A percentile compares a stretch with the other conserved stretches of the same genome.
phyloP scores from a whole-genome alignment of 2,329 filamentous ascomycete species.

The Talaromyces sp. region DNA sequence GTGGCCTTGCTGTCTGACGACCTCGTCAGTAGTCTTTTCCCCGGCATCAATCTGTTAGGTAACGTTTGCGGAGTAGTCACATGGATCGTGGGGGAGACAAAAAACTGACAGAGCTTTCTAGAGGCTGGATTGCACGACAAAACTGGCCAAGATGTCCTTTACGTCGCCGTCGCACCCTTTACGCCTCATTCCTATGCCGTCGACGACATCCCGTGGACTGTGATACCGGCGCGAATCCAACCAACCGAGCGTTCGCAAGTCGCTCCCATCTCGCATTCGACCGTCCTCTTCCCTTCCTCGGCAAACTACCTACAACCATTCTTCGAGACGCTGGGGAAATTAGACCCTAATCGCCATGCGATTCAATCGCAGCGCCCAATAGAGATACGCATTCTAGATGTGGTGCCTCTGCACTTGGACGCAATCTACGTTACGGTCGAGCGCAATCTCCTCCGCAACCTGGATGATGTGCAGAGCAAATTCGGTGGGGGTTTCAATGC shows the following conservation, averaged over 20 bases:
- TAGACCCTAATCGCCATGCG: conserved; percentile 70
- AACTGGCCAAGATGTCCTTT: conserved; percentile 30
- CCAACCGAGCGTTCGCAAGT: conserved; percentile 46
- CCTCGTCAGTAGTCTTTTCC: conserved; percentile 76
- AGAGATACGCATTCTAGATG: conserved; percentile 78
- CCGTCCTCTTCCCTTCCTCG: conserved; percentile 69
- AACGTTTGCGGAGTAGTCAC: conserved; percentile 12
- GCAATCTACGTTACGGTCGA: conserved; percentile 85
- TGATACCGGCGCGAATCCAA: conserved; percentile 66
- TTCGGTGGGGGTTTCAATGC: conserved; percentile 64
- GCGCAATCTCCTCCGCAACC: conserved; percentile 68
- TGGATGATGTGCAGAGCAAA: conserved; percentile 77
- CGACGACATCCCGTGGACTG: conserved; percentile 71
- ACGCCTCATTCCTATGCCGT: conserved; percentile 38
- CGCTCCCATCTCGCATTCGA: conserved; percentile 65
- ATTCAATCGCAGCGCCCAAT: conserved; percentile 71
- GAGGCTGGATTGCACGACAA: conserved; percentile 16
- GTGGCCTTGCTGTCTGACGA: conserved; percentile 83
- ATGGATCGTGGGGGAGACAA: neutral
- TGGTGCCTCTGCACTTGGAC: conserved; percentile 73
- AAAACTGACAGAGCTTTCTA: conserved; percentile 2
- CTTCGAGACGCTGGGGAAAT: conserved; percentile 64
- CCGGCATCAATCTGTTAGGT: conserved; percentile 51
- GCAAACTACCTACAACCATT: conserved; percentile 76
- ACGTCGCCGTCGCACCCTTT: conserved; percentile 45